Base-by-base conservation (phyloP, 192 early-diverging fungal species). In the Coemansia sp. region DNA sequence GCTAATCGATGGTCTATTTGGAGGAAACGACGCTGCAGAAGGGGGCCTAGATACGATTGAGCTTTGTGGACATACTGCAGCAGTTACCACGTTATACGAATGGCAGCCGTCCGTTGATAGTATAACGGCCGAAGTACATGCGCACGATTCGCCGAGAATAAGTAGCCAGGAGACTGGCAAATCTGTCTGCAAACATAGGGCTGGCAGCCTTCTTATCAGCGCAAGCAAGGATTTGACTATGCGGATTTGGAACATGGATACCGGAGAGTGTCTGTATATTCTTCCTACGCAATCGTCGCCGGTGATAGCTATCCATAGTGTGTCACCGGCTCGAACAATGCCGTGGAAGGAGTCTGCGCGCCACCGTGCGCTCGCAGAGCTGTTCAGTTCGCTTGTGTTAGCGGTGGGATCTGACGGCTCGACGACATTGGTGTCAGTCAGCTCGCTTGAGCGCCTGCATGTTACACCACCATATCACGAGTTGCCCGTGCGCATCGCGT, bases 161-260 rank as follows among this genome's bases (percentile, higher is more conserved):
- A 18, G 41, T 26, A 2, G 47, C 22, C 25, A 24, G 41, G 10
- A 49, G 21, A 8, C 23, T 53, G 22, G 27, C 31, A n/a, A 7
- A 4, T 8, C 5, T 26, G 14, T 16, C 51, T 8, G 51, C 34
- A 54, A 38, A 49, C 28, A 12, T 16, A 60, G 18, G 28, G 25
- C 47, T n/a, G 25, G 57, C 38, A 14, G 56, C 16, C 49, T 74
- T 23, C 58, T 81, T 58, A 38, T 81, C 25, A 81, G 78, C 30
- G 79, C 79, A 30, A 72, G 74, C 60, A 73, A 66, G n/a, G 79
- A 82, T 19, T 49, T 82, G 54, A 73, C 69, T 18, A 44, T 82
- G 47, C 63, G 70, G 30, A 59, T 82, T 52, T 82, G 79, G 79
- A 57, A 73, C 24, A 22, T 55, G 32, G 51, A 22, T 32, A 49